Percentiles rank a stretch among this genome's conserved stretches.
Conservation (phyloP, 208 protist genomes). For the Trypanosoma avium region DNA sequence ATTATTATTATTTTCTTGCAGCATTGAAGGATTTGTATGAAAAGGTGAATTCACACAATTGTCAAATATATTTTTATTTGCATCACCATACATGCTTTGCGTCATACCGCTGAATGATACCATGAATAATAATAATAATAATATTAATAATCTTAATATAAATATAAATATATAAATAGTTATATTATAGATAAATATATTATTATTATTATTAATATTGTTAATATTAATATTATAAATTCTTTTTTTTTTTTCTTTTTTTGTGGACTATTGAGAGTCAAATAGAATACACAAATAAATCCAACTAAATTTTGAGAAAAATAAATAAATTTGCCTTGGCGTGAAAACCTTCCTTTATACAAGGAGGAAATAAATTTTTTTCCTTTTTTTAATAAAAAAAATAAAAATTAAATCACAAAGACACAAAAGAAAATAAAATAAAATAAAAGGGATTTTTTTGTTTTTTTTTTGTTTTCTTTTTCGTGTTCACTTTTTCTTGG, state of each 20-base stretch:
- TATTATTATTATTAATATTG: background rate
- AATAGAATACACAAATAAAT: no score
- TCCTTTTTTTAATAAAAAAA: no score
- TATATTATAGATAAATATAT: background rate
- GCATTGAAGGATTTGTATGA: no score
- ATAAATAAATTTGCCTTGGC: no score
- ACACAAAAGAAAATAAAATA: slow-evolving; percentile 13
- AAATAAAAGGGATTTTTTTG: background rate
- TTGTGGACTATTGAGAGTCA: no score
- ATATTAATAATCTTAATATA: slow-evolving; percentile 19
- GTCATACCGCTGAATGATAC: background rate
- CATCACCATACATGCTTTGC: slow-evolving; percentile 3
- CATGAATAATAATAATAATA: background rate
- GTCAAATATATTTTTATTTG: no score
- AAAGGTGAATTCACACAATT: no score
- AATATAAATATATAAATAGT: slow-evolving; percentile 7
- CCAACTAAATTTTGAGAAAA: no score
- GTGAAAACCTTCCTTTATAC: no score
- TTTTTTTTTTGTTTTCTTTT: slow-evolving; percentile 2
- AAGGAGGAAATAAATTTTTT: no score
- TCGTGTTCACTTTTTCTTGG: background rate
- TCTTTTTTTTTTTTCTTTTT: no score
- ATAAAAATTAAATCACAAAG: background rate
- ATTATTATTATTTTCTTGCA: background rate
- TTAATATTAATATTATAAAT: no score